Evolutionary conservation across 192 early-diverging fungal species (phyloP), one percentile per base, ranked within the genome.

Genomic region (Backusella tarrabulga): DNA sequence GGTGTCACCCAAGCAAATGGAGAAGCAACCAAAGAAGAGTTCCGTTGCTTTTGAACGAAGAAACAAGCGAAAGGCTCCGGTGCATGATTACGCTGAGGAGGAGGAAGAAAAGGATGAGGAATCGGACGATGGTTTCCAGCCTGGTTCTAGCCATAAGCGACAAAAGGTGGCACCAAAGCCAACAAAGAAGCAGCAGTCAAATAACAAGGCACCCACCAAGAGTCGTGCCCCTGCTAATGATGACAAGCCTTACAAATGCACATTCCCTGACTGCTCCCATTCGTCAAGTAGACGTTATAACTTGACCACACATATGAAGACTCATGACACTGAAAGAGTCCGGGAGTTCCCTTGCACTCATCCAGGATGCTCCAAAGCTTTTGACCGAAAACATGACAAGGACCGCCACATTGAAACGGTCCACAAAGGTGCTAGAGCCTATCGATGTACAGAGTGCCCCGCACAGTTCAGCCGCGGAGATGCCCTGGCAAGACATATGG

Each of bases 301-400:
- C 77, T 83, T 97, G 46, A 92, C 90, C 75, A 91, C 91, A 0
- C 94, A 97, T 76, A 83, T 91, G 75, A 82, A 89, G 34, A 92
- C 91, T 6, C 95, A 97, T 80, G 85, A 88, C 72, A 87, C 86
- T 21, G 71, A 83, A 73, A 84, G 87, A 15, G 80, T 87, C 4
- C 82, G 90, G 66, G 88, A 86, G 63, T 95, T 89, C 83, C 79
- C 87, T 34, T 92, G 90, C 79, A 73, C 80, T 1, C 74, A 78
- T 8, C 32, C 32, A 32, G 32, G 32, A 32, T 96, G 95, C 79
- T 40, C 74, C 26, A 88, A 90, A 74, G 85, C 90, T 3, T 96
- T 96, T 79, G 88, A 88, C 0, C 84, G 95, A 26, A 90, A 90
- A 35, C 93, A 96, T 69, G 94, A 96, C 76, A 77, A 93, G 15